Base-by-base conservation (phyloP, 805 yeast genomes). In the Candida vartiovaarae region DNA sequence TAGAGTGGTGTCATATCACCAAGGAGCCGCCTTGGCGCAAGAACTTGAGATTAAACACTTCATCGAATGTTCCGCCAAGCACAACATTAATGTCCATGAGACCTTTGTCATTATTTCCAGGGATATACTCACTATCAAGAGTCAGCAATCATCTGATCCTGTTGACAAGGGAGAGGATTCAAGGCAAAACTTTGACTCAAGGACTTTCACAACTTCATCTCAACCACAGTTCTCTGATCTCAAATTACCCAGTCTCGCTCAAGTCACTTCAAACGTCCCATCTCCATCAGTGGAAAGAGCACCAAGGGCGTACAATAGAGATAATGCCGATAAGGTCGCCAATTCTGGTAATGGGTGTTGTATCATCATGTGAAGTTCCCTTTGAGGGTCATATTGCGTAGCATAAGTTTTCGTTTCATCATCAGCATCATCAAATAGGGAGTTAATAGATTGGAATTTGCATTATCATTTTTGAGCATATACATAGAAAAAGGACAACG, bases 41-140 rank as follows among this genome's bases (percentile, higher is more conserved):
- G 55, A 54, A n/a, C 37, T 56, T 9, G 44, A 34, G 2, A 23
- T 56, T 8, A 24, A 8, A 1, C 30, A 40, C 9, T 55, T 45
- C 39, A 27, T 50, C 27, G 60, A 56, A 36, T 34, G 40, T 1
- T 53, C 57, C 34, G 56, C 59, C 2, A 54, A 52, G 41, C 36
- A 36, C 24, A 44, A 42, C 27, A 32, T 39, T 10, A 45, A 49
- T 29, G 47, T 56, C 8, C n/a, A 38, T 2, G 57, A 55, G 20
- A 27, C 47, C 3, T 54, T 56, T 38, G n/a, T n/a, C 3, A n/a
- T 27, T 5, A 31, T 53, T 5, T 34, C 48, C 1, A n/a, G 44
- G 25, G 5, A 10, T 3, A 44, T 49, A 4, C n/a, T 46, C 27
- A 23, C 20, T n/a, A 5, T 26, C 26, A 32, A 40, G 38, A 4